Percentiles rank a stretch among this genome's conserved stretches.
phyloP scores from a whole-genome alignment of 2,329 filamentous ascomycete genomes.

The Orbilia blumenaviensis region DNA sequence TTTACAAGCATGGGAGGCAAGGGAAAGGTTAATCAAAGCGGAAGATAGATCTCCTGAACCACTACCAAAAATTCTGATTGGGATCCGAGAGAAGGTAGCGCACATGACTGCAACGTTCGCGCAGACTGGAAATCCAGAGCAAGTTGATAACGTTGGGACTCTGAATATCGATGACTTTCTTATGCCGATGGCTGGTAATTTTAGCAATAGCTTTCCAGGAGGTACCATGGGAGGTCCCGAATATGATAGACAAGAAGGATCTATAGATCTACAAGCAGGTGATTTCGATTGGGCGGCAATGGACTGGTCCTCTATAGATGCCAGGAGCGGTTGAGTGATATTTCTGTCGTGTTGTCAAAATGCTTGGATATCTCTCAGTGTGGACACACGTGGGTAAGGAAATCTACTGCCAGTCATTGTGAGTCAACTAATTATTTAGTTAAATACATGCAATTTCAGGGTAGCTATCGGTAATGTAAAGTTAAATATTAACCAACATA shows the following conservation, averaged over 20 bases:
- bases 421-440: no score
- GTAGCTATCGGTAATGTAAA: no score
- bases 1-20: slow-evolving; percentile 71
- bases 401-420: no score
- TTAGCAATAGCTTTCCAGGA: slow-evolving; percentile 1
- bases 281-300: slow-evolving; percentile 58
- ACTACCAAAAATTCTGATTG: background rate
- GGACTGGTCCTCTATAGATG: slow-evolving; percentile 57
- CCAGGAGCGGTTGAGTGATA: background rate
- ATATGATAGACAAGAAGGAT: slow-evolving; percentile 14
- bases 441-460: no score
- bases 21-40: slow-evolving; percentile 64
- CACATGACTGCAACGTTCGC: background rate
- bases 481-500: no score
- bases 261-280: slow-evolving; percentile 56
- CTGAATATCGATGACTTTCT: slow-evolving; percentile 55
- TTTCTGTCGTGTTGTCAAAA: background rate
- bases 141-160: slow-evolving; percentile 39
- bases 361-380: no score
- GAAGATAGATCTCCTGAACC: slow-evolving; percentile 59
- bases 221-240: slow-evolving; percentile 34
- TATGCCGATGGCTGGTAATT: slow-evolving; percentile 47
- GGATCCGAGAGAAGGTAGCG: slow-evolving; percentile 9
- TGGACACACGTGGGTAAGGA: no score
- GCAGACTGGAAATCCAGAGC: background rate